Percentiles rank a stretch among this genome's conserved stretches.
Evolutionary conservation across 2,329 filamentous ascomycete genomes (phyloP).

Genomic region (Dothiorella sarmentorum): DNA sequence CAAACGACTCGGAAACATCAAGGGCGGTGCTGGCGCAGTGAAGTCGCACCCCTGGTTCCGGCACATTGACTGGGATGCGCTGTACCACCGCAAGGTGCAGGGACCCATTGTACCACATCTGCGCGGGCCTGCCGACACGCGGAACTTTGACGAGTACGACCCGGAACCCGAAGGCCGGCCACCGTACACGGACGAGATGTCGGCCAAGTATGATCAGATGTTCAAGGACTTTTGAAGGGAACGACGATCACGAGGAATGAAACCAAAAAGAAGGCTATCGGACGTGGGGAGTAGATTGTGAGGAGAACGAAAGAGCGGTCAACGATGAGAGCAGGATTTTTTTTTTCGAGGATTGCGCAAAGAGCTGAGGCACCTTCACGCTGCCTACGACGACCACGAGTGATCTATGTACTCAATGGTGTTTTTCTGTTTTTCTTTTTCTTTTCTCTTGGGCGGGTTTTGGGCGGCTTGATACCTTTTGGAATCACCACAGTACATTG

Average conservation of each 20-base stretch:
- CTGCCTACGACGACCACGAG: conserved; percentile 12
- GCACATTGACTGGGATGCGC: conserved; percentile 69
- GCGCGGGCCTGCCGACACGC: conserved; percentile 67
- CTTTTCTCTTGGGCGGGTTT: not conserved
- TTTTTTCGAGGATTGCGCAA: not conserved
- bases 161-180: conserved; percentile 66
- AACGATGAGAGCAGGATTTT: not conserved
- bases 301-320: not conserved
- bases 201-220: conserved; percentile 63
- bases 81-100: conserved; percentile 60
- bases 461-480: conserved; percentile 19
- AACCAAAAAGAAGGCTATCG: not conserved
- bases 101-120: conserved; percentile 76
- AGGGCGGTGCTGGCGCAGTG: conserved; percentile 67
- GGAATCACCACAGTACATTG: conserved; percentile 17
- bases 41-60: conserved; percentile 75
- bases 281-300: not conserved
- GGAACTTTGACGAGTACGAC: conserved; percentile 82
- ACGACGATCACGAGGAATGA: not conserved
- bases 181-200: conserved; percentile 66
- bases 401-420: conserved; percentile 12
- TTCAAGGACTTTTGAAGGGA: conserved; percentile 65
- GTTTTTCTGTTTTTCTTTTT: not conserved
- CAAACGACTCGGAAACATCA: conserved; percentile 73
- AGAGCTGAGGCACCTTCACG: not conserved